Percentiles rank a stretch among this genome's conserved stretches.
These are phyloP conservation scores for Jasminum sambac DNA, from an alignment of 257 asterid species.

Conservation along the genomic window DNA sequence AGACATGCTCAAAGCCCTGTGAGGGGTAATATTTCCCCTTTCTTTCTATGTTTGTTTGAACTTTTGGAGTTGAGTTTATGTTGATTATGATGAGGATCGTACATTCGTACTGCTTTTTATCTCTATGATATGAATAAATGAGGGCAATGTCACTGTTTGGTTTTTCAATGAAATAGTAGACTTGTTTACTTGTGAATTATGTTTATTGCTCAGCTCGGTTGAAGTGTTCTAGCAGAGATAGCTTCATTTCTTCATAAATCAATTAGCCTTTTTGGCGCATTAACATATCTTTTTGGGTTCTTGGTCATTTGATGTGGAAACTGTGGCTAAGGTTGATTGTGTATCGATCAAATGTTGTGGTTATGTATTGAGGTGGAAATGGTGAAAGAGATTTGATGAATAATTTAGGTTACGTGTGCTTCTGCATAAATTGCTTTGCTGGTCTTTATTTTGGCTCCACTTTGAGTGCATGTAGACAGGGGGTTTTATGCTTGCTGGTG, in stretches of 20 bases:
- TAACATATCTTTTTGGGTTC: neutral
- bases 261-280: neutral
- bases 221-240: neutral
- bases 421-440: neutral
- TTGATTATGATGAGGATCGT: constrained; percentile 14
- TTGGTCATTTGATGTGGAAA: neutral
- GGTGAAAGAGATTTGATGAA: neutral
- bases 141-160: neutral
- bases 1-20: constrained; percentile 76
- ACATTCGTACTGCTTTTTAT: constrained; percentile 9
- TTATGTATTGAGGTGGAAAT: neutral
- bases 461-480: neutral
- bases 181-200: neutral
- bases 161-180: neutral
- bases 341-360: neutral
- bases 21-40: constrained; percentile 18
- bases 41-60: constrained; percentile 10
- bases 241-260: neutral
- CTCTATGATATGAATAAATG: neutral
- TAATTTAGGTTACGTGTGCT: neutral
- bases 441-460: neutral
- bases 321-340: neutral
- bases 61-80: constrained; percentile 23
- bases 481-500: neutral
- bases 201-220: neutral